phyloP scores from a whole-genome alignment of 805 yeast genomes.

The Saitoella complicata region DNA sequence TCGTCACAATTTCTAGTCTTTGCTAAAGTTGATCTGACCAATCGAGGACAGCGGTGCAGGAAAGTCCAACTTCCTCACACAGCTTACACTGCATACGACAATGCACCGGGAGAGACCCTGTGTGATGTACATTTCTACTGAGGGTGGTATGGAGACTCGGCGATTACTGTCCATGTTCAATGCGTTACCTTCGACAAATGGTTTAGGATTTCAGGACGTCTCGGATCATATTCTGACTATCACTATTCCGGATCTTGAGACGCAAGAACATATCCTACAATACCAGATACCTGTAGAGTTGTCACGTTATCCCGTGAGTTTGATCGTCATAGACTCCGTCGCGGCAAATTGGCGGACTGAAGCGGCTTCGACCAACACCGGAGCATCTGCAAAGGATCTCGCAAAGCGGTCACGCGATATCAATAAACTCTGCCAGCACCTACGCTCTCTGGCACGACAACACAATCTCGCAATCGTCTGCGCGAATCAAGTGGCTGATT shows the following conservation, averaged over 20 bases:
- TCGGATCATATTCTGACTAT: constrained; percentile 31
- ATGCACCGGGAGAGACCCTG: constrained; percentile 30
- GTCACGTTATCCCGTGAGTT: constrained; percentile 27
- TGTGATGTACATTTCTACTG: constrained; percentile 68
- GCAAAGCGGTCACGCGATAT: constrained; percentile 19
- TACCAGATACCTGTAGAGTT: constrained; percentile 53
- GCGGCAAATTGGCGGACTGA: constrained; percentile 56
- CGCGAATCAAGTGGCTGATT: constrained; percentile 69
- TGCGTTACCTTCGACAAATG: constrained; percentile 14
- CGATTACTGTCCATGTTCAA: constrained; percentile 38
- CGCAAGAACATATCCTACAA: constrained; percentile 54
- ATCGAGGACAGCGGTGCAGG: constrained; percentile 44
- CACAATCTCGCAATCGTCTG: constrained; percentile 45
- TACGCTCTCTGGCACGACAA: constrained; percentile 33
- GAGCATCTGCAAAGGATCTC: constrained; percentile 20
- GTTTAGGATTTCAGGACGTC: constrained; percentile 14
- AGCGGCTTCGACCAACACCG: constrained; percentile 22
- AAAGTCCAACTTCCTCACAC: constrained; percentile 65
- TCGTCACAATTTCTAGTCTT: neutral
- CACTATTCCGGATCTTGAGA: constrained; percentile 50
- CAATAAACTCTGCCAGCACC: constrained; percentile 27
- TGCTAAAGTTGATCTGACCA: neutral
- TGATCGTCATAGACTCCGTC: constrained; percentile 65
- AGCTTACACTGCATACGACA: constrained; percentile 43
- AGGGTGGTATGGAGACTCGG: constrained; percentile 50